Base-by-base conservation (phyloP, 148 eudicot genomes). In the Chenopodium formosanum region DNA sequence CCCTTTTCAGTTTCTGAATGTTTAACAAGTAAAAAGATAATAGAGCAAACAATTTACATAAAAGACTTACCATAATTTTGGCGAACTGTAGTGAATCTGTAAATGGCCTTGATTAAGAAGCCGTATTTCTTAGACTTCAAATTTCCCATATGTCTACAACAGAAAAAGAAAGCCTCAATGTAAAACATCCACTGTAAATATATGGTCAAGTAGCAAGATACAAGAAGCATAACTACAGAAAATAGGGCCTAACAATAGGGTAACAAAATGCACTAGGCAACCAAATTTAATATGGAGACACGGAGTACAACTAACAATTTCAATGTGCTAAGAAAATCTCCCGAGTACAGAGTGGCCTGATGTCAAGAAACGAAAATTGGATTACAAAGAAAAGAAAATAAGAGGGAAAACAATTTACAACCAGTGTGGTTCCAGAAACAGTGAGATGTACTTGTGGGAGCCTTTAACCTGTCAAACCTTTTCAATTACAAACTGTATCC, bases 101-200 rank as follows among this genome's bases (percentile, higher is more conserved):
- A 86, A 37, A 96, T 79, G 75, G 95, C 95, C 86, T 96, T 96
- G 74, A 92, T 10, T 22, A 96, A 88, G 78, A 90, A 89, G 79
- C 98, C 97, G 53, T 84, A 84, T 66, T 83, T 91, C 89, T 86
- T 89, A 20, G 87, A 85, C 83, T 85, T 89, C 88, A 96, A 75
- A 60, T 86, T 78, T 69, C 99, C 99, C 99, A 96, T 90, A 75
- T 96, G 97, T 65, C 99, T 96, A 89, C 48, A 85, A 82, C 7
- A 77, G 81, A 72, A 40, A 11, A 65, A 67, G 60, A 79, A 52
- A 32, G 23, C 34, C 29, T 27, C 29, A 27, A 27, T 75, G 11
- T 66, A 11, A 40, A n/a, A 46, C 25, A 8, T 19, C 46, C 14
- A 65, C 31, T n/a, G 27, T 25, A 11, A 44, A 32, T 53, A 31